Conservation (phyloP, 2,329 filamentous ascomycete species). For the Pseudocercospora cruenta region DNA sequence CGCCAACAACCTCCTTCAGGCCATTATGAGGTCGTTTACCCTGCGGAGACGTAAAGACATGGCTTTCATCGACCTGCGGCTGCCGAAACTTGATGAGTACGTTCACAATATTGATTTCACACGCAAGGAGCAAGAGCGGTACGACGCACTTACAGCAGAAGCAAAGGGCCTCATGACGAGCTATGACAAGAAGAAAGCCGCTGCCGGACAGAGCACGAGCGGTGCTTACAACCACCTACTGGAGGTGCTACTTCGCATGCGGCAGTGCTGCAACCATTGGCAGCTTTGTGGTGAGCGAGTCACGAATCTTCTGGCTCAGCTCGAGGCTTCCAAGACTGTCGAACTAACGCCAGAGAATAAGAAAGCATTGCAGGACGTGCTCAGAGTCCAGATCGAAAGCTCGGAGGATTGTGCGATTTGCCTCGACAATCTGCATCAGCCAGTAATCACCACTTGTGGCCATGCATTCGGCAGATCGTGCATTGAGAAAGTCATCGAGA, state of each 20-base stretch:
- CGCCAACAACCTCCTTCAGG: slow-evolving; percentile 66
- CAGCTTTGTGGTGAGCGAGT: slow-evolving; percentile 76
- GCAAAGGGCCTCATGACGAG: slow-evolving; percentile 71
- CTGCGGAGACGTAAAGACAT: slow-evolving; percentile 84
- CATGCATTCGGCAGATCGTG: slow-evolving; percentile 78
- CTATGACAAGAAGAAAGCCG: slow-evolving; percentile 41
- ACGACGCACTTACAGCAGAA: slow-evolving; percentile 73
- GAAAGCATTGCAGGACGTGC: slow-evolving; percentile 71
- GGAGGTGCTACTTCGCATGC: slow-evolving; percentile 78
- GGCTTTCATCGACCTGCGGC: slow-evolving; percentile 79
- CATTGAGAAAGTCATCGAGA: slow-evolving; percentile 72
- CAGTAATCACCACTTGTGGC: slow-evolving; percentile 83
- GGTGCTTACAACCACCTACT: slow-evolving; percentile 74
- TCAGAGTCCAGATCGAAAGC: slow-evolving; percentile 75
- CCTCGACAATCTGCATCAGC: slow-evolving; percentile 69
- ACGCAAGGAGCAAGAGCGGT: slow-evolving; percentile 74
- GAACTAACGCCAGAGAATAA: slow-evolving; percentile 73
- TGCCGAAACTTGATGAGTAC: slow-evolving; percentile 77
- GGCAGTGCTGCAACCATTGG: slow-evolving; percentile 90
- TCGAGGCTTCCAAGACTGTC: slow-evolving; percentile 70
- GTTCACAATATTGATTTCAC: slow-evolving; percentile 75
- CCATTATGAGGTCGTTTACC: slow-evolving; percentile 78
- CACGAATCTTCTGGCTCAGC: slow-evolving; percentile 69
- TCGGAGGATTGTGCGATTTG: slow-evolving; percentile 85
- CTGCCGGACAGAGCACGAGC: slow-evolving; percentile 28